Conservation (phyloP, 2,329 filamentous ascomycete species). For the Fusarium globosum region DNA sequence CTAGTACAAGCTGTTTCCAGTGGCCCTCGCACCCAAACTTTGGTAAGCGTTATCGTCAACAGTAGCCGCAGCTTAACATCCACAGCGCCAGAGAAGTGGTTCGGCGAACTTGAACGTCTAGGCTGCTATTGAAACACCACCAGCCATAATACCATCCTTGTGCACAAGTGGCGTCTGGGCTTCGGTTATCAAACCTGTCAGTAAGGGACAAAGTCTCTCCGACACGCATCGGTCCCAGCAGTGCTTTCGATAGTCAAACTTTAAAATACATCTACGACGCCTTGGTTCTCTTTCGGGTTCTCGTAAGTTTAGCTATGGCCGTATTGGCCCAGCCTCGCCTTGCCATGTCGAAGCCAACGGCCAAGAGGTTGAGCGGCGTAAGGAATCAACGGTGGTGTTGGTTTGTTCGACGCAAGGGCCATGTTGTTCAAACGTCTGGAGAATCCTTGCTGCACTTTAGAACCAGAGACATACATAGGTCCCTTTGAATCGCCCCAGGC, state of each 20-base stretch:
- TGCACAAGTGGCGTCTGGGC: constrained; percentile 35
- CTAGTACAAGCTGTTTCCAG: background rate
- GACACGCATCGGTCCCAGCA: background rate
- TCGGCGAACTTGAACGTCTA: constrained; percentile 16
- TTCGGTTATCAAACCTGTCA: constrained; percentile 39
- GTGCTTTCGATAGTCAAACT: constrained; percentile 17
- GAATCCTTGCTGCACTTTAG: background rate
- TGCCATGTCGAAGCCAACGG: constrained; percentile 5
- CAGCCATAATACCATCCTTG: background rate
- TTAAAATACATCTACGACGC: constrained; percentile 17
- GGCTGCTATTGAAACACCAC: background rate
- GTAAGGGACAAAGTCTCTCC: constrained; percentile 6
- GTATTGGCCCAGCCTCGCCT: background rate
- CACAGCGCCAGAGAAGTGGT: background rate
- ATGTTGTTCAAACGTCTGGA: background rate
- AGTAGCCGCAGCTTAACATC: background rate
- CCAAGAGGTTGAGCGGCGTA: background rate
- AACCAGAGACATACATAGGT: background rate
- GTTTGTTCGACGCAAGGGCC: background rate
- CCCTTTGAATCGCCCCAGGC: background rate
- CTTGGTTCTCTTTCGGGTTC: constrained; percentile 2
- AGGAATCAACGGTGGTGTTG: background rate
- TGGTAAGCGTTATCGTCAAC: background rate
- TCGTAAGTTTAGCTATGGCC: background rate
- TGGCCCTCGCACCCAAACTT: background rate